Evolutionary conservation across 345 rosid species (phyloP).

Genomic region (Draba incana): DNA sequence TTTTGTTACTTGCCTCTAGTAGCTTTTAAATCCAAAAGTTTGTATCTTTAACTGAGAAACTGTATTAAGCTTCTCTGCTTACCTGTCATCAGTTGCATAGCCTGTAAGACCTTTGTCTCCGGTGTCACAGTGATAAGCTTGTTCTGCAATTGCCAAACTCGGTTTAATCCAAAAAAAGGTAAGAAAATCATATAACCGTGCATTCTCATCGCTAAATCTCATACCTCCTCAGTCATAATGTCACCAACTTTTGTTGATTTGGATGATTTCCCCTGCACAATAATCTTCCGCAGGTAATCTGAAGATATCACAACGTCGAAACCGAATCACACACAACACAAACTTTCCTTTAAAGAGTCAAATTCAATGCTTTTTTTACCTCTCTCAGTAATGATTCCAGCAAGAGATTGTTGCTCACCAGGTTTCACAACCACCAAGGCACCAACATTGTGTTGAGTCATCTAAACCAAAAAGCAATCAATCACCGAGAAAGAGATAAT

Average conservation of each 20-base stretch:
- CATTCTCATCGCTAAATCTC: not conserved
- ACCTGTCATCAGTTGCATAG: slow-evolving; percentile 99
- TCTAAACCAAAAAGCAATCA: slow-evolving; percentile 49
- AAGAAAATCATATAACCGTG: not conserved
- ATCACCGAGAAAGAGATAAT: not conserved
- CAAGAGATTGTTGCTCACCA: slow-evolving; percentile 83
- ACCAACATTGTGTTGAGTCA: slow-evolving; percentile 98
- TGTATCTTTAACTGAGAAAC: not conserved
- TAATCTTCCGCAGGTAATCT: slow-evolving; percentile 97
- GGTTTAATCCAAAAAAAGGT: not conserved
- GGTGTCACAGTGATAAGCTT: slow-evolving; percentile 94
- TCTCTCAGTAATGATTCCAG: slow-evolving; percentile 98
- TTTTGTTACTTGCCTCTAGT: not conserved
- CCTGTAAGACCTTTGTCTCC: slow-evolving; percentile 87
- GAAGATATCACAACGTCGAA: not conserved
- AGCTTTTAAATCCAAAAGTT: slow-evolving; percentile 3
- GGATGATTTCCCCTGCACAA: slow-evolving; percentile 97
- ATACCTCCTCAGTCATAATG: slow-evolving; percentile 99
- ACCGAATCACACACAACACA: no score
- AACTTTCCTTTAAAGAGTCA: no score
- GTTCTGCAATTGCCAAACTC: slow-evolving; percentile 52
- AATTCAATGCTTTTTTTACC: slow-evolving; percentile 43
- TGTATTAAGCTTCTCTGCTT: not conserved
- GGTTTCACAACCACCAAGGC: slow-evolving; percentile 95
- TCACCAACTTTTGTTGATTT: slow-evolving; percentile 98